A percentile compares a stretch with the other conserved stretches of the same genome.
These are phyloP conservation scores for Serendipita sp. DNA, from an alignment of 768 basidiomycete genomes.

Conservation along the genomic window DNA sequence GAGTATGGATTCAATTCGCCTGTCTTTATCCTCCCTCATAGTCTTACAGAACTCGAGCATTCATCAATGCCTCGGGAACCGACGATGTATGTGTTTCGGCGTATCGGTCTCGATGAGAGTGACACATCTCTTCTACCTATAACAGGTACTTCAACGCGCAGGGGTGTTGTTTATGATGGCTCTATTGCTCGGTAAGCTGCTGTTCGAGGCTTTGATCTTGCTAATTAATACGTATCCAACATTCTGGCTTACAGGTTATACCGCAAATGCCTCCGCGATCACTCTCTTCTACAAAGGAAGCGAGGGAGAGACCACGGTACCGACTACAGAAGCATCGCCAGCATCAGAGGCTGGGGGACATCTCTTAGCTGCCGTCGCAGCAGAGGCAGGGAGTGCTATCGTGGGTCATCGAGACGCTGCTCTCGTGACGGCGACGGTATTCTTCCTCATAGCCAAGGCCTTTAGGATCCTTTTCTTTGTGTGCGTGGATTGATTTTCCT, in stretches of 20 bases:
- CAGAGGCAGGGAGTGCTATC: constrained; percentile 7
- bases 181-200: constrained; percentile 13
- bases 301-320: background rate
- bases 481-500: background rate
- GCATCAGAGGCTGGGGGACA: background rate
- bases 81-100: constrained; percentile 17
- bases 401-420: background rate
- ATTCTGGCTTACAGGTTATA: constrained; percentile 14
- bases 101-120: background rate
- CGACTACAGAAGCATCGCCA: background rate
- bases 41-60: constrained; percentile 14
- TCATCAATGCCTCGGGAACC: constrained; percentile 18
- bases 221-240: background rate
- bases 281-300: constrained; percentile 6
- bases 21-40: background rate
- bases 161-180: constrained; percentile 20
- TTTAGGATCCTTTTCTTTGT: background rate
- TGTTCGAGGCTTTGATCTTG: background rate
- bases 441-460: background rate
- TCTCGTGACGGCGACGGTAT: background rate
- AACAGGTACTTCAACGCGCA: constrained; percentile 13
- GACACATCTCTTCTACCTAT: background rate
- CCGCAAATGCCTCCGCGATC: constrained; percentile 20
- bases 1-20: constrained; percentile 9
- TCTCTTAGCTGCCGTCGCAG: background rate